phyloP scores from a whole-genome alignment of 148 eudicot species.

The Silene latifolia region DNA sequence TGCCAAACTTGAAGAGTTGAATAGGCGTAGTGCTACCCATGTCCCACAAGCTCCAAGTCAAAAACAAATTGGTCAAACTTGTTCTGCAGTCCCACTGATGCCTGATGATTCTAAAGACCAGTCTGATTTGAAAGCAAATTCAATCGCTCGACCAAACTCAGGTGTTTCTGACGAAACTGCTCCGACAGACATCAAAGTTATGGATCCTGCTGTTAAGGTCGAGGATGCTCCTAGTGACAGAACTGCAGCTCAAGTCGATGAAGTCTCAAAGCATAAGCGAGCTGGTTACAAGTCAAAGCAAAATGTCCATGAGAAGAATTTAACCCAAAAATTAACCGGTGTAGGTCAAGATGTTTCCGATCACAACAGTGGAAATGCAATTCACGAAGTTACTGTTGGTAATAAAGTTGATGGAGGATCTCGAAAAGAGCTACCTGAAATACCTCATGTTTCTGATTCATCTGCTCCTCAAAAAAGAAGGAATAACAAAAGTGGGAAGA shows the following conservation, averaged over 20 bases:
- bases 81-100: conserved; percentile 29
- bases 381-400: conserved; percentile 18
- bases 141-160: conserved; percentile 27
- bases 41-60: conserved; percentile 38
- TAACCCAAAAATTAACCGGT: conserved; percentile 30
- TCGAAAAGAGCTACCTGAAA: conserved; percentile 23
- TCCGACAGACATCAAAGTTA: conserved; percentile 16
- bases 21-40: conserved; percentile 59
- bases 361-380: neutral
- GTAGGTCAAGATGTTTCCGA: conserved; percentile 15
- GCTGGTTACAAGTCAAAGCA: conserved; percentile 54
- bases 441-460: conserved; percentile 31
- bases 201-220: conserved; percentile 33
- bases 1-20: conserved; percentile 89
- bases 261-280: conserved; percentile 46
- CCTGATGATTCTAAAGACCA: conserved; percentile 34
- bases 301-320: conserved; percentile 35
- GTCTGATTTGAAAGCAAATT: conserved; percentile 29
- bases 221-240: conserved; percentile 29
- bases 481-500: conserved; percentile 48
- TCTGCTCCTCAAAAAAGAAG: conserved; percentile 52
- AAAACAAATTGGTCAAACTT: conserved; percentile 36
- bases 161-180: conserved; percentile 23
- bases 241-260: conserved; percentile 35
- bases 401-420: conserved; percentile 25